Evolutionary conservation across 1,139 yeast species (phyloP).

Genomic region (Yamadazyma diospyri): DNA sequence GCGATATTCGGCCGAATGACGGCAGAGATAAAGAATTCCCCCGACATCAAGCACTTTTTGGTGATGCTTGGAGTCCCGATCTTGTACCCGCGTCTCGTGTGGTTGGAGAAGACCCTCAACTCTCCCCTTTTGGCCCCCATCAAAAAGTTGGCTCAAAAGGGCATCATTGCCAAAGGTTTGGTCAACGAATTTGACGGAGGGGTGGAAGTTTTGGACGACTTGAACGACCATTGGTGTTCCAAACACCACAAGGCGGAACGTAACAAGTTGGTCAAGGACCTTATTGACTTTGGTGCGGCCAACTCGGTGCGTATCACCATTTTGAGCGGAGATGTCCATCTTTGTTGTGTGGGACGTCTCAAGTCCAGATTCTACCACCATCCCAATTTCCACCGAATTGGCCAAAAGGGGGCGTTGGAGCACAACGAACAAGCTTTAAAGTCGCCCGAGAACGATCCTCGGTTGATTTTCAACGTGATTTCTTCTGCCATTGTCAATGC

Average conservation of each 20-base stretch:
- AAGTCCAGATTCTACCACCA: slow-evolving; percentile 55
- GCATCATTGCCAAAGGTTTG: slow-evolving; percentile 62
- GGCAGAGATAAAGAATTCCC: slow-evolving; percentile 46
- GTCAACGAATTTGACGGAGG: slow-evolving; percentile 91
- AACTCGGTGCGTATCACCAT: slow-evolving; percentile 74
- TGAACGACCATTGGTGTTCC: slow-evolving; percentile 97
- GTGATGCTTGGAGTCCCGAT: slow-evolving; percentile 92
- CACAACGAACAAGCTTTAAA: slow-evolving; percentile 37
- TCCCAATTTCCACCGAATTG: slow-evolving; percentile 27
- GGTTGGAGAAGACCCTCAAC: slow-evolving; percentile 75
- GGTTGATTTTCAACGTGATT: slow-evolving; percentile 77
- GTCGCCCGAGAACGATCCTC: slow-evolving; percentile 64
- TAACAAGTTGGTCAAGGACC: slow-evolving; percentile 52
- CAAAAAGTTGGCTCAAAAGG: slow-evolving; percentile 64
- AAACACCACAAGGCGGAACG: slow-evolving; percentile 77
- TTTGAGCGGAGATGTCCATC: slow-evolving; percentile 89
- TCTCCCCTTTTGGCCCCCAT: slow-evolving; percentile 63
- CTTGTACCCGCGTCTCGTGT: slow-evolving; percentile 87
- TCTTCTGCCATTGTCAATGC: slow-evolving; percentile 89
- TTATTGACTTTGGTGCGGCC: slow-evolving; percentile 61
- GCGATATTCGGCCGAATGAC: slow-evolving; percentile 57
- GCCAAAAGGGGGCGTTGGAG: slow-evolving; percentile 25
- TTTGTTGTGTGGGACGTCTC: slow-evolving; percentile 79
- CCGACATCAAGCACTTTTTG: slow-evolving; percentile 67
- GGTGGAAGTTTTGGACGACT: slow-evolving; percentile 84